Percentiles rank a stretch among this genome's conserved stretches.
These are phyloP conservation scores for Bolboschoenoplectus hybrid DNA, from an alignment of 202 grass and related monocot genomes.

Conservation along the genomic window DNA sequence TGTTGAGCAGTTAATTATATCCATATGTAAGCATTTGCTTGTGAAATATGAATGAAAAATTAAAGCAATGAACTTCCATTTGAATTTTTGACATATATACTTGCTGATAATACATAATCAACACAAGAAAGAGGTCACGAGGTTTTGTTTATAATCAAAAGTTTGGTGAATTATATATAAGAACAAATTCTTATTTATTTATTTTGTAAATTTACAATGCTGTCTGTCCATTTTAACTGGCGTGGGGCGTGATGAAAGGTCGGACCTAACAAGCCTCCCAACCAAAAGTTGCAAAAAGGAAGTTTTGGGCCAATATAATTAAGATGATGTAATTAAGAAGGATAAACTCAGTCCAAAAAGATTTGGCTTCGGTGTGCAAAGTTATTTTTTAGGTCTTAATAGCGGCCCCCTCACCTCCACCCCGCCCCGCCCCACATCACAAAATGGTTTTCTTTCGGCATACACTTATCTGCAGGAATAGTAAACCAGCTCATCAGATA, in stretches of 20 bases:
- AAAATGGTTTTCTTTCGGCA: too few species aligned
- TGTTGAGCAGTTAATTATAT: background rate
- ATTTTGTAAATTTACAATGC: background rate
- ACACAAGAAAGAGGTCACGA: background rate
- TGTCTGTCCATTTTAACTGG: background rate
- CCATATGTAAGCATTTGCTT: background rate
- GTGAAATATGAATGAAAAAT: background rate
- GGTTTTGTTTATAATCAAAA: background rate
- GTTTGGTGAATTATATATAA: background rate
- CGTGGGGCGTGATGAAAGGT: background rate
- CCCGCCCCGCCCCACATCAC: too few species aligned
- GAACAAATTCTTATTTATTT: background rate
- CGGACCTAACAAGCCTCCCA: background rate
- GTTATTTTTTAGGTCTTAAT: too few species aligned
- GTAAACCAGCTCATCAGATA: too few species aligned
- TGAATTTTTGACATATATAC: background rate
- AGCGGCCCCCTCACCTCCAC: too few species aligned
- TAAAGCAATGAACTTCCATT: background rate
- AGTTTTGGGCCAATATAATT: background rate
- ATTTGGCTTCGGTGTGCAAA: too few species aligned
- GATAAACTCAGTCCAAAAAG: too few species aligned
- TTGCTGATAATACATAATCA: background rate
- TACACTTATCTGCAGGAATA: too few species aligned
- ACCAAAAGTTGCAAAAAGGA: background rate
- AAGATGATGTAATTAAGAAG: too few species aligned